Evolutionary conservation across 148 eudicot genomes (phyloP).

Genomic region (Rhododendron henanense): DNA sequence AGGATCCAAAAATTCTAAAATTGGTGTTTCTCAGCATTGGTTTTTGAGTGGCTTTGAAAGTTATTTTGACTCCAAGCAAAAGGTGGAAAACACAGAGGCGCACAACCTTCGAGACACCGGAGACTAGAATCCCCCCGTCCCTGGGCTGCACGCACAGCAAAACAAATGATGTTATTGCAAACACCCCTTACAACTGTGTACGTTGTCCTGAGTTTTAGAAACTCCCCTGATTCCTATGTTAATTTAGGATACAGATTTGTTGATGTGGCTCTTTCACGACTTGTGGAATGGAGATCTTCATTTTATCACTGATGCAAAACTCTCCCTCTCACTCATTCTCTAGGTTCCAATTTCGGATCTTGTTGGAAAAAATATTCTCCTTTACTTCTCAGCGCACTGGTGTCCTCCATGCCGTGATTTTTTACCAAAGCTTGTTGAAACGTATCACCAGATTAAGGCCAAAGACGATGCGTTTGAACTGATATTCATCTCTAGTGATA

Average conservation of each 20-base stretch:
- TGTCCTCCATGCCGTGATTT: constrained; percentile 60
- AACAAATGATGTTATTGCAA: background rate
- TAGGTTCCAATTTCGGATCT: constrained; percentile 56
- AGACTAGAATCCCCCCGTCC: background rate
- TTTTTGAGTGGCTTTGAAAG: too few species aligned
- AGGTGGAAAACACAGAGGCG: too few species aligned
- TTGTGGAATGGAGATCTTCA: background rate
- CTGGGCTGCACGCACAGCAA: background rate
- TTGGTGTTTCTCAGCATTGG: too few species aligned
- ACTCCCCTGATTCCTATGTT: background rate
- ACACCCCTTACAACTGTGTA: background rate
- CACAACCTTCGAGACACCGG: too few species aligned
- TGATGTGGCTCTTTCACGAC: background rate
- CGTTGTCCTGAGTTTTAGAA: background rate
- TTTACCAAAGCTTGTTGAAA: constrained; percentile 42
- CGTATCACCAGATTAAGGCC: constrained; percentile 49
- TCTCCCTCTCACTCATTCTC: background rate
- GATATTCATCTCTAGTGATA: background rate
- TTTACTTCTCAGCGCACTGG: constrained; percentile 66
- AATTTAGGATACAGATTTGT: background rate
- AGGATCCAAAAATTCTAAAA: too few species aligned
- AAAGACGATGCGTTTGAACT: constrained; percentile 46
- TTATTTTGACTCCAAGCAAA: too few species aligned
- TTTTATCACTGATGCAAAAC: background rate
- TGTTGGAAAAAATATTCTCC: constrained; percentile 49